Evolutionary conservation across 345 rosid species (phyloP).

Genomic region (Gossypium arboreum): DNA sequence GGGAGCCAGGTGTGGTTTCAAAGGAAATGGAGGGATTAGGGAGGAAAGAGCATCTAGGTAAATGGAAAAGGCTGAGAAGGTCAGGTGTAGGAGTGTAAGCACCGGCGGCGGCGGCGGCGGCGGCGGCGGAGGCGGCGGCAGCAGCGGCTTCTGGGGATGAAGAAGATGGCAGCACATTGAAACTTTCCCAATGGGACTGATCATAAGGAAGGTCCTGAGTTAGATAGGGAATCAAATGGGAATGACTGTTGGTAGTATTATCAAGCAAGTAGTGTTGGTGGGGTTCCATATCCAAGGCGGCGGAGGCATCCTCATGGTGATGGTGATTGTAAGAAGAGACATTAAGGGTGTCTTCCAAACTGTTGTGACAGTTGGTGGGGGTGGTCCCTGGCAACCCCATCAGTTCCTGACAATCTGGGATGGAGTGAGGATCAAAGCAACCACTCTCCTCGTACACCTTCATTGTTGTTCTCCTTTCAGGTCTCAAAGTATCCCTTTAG

Average conservation of each 20-base stretch:
- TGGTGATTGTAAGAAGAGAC: conserved; percentile 38
- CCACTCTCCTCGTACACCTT: conserved; percentile 45
- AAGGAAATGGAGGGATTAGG: conserved; percentile 46
- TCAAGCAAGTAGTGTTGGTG: conserved; percentile 36
- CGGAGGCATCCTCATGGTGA: conserved; percentile 18
- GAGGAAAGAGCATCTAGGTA: conserved; percentile 39
- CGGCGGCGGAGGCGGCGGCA: background rate
- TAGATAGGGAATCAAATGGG: conserved; percentile 27
- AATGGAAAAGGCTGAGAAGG: conserved; percentile 60
- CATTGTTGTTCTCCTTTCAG: no score
- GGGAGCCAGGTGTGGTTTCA: conserved; percentile 29
- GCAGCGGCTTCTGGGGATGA: conserved; percentile 1
- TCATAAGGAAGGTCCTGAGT: conserved; percentile 22
- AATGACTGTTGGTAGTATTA: background rate
- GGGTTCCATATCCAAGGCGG: conserved; percentile 32
- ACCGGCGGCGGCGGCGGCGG: background rate
- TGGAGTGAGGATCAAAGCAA: conserved; percentile 42
- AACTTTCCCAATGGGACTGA: conserved; percentile 40
- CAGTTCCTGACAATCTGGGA: conserved; percentile 21
- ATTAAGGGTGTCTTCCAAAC: conserved; percentile 34
- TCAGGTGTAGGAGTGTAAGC: conserved; percentile 42
- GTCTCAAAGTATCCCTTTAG: background rate
- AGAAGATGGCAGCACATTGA: conserved; percentile 27
- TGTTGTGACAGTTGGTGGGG: conserved; percentile 32
- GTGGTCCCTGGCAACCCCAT: conserved; percentile 6